phyloP scores from a whole-genome alignment of 176 grass and related monocot genomes.

The Eleusine indica region DNA sequence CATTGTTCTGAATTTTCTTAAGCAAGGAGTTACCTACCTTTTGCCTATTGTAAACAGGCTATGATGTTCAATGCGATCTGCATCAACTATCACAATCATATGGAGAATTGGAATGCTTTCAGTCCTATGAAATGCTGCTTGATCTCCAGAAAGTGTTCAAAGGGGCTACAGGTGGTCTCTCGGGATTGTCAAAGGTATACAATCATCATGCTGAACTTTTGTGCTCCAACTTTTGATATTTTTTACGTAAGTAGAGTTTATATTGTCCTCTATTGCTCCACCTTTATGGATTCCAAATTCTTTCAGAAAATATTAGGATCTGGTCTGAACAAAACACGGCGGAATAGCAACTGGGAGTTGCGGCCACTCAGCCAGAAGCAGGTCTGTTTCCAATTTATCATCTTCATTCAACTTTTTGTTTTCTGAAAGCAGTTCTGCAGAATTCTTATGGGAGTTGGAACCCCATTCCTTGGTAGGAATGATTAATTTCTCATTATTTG shows the following conservation, averaged over 20 bases:
- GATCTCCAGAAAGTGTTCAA: constrained; percentile 97
- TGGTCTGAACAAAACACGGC: constrained; percentile 82
- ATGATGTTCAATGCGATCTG: constrained; percentile 92
- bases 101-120: constrained; percentile 85
- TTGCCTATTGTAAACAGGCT: constrained; percentile 55
- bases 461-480: background rate
- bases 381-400: constrained; percentile 39
- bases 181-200: constrained; percentile 50
- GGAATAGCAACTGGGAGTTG: constrained; percentile 94
- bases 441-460: constrained; percentile 21
- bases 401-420: background rate
- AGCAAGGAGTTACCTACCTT: constrained; percentile 15
- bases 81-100: constrained; percentile 81
- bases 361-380: constrained; percentile 85
- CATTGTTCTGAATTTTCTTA: constrained; percentile 10
- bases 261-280: background rate
- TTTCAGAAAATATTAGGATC: constrained; percentile 81
- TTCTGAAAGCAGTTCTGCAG: background rate
- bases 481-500: constrained; percentile 22
- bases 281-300: constrained; percentile 30
- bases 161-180: constrained; percentile 79
- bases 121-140: constrained; percentile 93
- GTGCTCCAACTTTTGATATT: constrained; percentile 8
- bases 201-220: constrained; percentile 4
- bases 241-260: constrained; percentile 12